Evolutionary conservation across 2,329 filamentous ascomycete genomes (phyloP), one percentile per base, ranked within the genome.

Genomic region (Colletotrichum falcatum): DNA sequence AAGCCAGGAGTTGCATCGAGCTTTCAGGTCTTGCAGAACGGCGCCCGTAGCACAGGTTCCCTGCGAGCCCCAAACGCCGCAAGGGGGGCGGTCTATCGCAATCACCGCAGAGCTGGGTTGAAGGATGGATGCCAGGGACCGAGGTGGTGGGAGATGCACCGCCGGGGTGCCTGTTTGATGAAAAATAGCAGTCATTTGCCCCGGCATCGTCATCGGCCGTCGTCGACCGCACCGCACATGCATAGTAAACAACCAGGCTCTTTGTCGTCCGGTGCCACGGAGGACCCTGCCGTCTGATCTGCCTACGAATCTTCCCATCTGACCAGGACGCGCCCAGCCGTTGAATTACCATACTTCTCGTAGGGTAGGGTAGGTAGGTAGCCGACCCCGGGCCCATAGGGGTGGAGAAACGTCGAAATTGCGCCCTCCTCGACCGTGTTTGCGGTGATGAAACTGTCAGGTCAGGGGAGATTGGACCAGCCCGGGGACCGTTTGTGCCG

Each of bases 381-480:
- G 61, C 53, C 51, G 64, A 58, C 63, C 63, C 63, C 42, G 67
- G 56, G 63, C 42, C 49, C 33, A 44, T 46, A 11, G 48, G 48
- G 63, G 64, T 67, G 67, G 67, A 46, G 67, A 58, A 62, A 20
- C 35, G 51, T 35, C 58, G 67, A 70, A 70, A 67, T 70, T 70
- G 67, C 67, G 23, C 9, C 44, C 44, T 53, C 67, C 64, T 70
- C 67, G 49, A 58, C 64, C 64, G 53, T 49, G 51, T 70, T 62
- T 58, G 63, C 59, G n/a, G 64, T 70, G 64, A 65, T 70, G 67
- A 70, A 70, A 70, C 64, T 65, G 64, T 51, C 51, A 8, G 39
- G 16, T 39, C 14, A 70, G 58, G 48, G 67, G 58, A 70, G 67
- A 70, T 67, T 70, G 66, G 67, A 67, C 58, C 67, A 59, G 67